These are phyloP conservation scores for Lentinula boryana DNA, from an alignment of 768 basidiomycete species.

Conservation along the genomic window DNA sequence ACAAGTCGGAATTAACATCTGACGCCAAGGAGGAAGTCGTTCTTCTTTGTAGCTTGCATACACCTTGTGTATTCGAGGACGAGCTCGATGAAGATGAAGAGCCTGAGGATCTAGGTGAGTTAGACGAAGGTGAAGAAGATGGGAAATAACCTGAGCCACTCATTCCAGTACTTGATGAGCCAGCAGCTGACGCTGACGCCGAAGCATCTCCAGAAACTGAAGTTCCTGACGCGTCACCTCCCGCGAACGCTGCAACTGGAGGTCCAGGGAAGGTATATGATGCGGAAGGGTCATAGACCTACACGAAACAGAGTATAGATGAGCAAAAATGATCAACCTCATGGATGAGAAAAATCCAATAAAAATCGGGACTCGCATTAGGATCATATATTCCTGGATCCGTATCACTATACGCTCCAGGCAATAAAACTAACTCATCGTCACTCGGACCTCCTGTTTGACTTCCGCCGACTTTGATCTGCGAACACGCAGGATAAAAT, in stretches of 20 bases:
- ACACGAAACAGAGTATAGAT: neutral
- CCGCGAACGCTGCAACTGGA: slow-evolving; percentile 18
- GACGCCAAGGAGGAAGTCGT: neutral
- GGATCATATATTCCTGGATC: slow-evolving; percentile 65
- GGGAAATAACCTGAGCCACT: neutral
- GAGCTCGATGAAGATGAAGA: neutral
- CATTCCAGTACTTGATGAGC: neutral
- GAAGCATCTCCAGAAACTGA: slow-evolving; percentile 1
- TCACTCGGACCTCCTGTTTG: slow-evolving; percentile 39
- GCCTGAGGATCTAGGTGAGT: neutral
- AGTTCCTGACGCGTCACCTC: neutral
- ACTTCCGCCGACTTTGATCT: slow-evolving; percentile 50
- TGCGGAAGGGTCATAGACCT: slow-evolving; percentile 13
- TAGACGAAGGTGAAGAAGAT: neutral
- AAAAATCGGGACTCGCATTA: neutral
- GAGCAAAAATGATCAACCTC: neutral
- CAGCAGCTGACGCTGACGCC: neutral
- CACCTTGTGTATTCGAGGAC: neutral
- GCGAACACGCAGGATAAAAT: slow-evolving; percentile 72
- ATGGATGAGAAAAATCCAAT: neutral
- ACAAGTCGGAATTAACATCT: neutral
- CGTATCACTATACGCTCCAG: slow-evolving; percentile 65
- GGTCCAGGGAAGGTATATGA: slow-evolving; percentile 31
- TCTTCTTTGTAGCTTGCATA: neutral
- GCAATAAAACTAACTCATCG: slow-evolving; percentile 55